Evolutionary conservation across 176 grass and related monocot genomes (phyloP).

Genomic region (Neostapfia colusana): DNA sequence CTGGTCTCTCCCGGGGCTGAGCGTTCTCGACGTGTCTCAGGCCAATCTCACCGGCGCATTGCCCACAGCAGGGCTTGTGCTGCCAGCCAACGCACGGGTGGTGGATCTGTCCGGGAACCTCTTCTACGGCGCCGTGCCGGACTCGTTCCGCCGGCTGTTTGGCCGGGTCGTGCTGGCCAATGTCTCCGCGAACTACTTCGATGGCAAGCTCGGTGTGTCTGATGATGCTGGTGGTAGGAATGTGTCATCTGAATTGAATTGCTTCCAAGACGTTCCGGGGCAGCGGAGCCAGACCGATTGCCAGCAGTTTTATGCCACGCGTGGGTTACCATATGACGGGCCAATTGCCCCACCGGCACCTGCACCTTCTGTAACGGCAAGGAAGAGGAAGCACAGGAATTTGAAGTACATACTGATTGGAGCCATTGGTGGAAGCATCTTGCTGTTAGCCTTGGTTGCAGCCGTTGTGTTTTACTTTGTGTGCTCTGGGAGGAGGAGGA

Average conservation of each 20-base stretch:
- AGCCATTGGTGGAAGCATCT: conserved; percentile 54
- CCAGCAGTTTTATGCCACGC: conserved; percentile 51
- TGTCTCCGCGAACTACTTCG: conserved; percentile 85
- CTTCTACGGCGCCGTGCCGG: conserved; percentile 57
- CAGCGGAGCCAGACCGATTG: conserved; percentile 66
- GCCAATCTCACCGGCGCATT: conserved; percentile 73
- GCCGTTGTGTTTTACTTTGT: conserved; percentile 52
- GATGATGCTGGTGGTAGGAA: conserved; percentile 30
- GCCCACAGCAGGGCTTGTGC: conserved; percentile 31
- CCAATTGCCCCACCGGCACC: conserved; percentile 14
- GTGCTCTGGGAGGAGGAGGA: conserved; percentile 33
- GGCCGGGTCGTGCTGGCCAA: conserved; percentile 35
- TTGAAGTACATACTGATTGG: conserved; percentile 89
- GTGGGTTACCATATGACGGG: conserved; percentile 50
- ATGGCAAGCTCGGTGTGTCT: conserved; percentile 42
- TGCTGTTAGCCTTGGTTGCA: conserved; percentile 42
- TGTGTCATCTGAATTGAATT: conserved; percentile 55
- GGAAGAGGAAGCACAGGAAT: conserved; percentile 51
- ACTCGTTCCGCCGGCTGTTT: conserved; percentile 55
- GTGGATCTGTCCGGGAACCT: conserved; percentile 81
- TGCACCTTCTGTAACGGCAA: neutral
- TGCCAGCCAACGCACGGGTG: conserved; percentile 38
- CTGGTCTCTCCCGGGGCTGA: conserved; percentile 61
- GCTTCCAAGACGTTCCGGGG: conserved; percentile 49
- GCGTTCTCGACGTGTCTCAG: conserved; percentile 63